Evolutionary conservation across 768 basidiomycete genomes (phyloP), one percentile per base, ranked within the genome.

Genomic region (Kwoniella heveanensis): DNA sequence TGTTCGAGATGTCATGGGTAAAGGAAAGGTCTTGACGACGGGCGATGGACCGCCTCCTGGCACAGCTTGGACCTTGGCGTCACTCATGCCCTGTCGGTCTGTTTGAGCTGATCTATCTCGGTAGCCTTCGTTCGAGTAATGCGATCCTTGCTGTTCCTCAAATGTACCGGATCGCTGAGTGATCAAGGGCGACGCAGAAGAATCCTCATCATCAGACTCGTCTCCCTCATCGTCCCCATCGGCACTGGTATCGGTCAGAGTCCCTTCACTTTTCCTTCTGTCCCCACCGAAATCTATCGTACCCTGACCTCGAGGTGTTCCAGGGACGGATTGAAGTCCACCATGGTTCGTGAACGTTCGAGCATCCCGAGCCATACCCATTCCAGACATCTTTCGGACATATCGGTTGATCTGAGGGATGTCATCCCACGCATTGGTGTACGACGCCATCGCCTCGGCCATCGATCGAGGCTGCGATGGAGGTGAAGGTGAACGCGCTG

Each of bases 371-470:
- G 64, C 37, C 44, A 49, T 37, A 49, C 66, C 62, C 37, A 55
- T 52, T n/a, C 78, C 79, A 8, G 77, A 66, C 22, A 82, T 74
- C 25, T 68, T 64, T 17, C 68, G 65, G 1, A 88, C 88, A 78
- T 93, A 91, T 63, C 83, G 85, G 67, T 89, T 86, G 60, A 92
- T 92, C 64, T 86, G 87, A 7, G 91, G 89, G 24, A 90, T 86
- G 39, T 76, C 82, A 72, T 97, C 94, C 91, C 91, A 92, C 1
- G 89, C 90, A 80, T 96, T 92, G 6, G 84, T 81, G 79, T 90
- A 91, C 17, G 83, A 66, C 8, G 76, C 72, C 78, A 79, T 79
- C 8, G 76, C 72, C 50, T 79, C 76, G 1, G 70, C 68, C 62
- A 90, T 81, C 15, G 84, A 82, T 17, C 82, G 80, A 8, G 89